Percentiles rank a stretch among this genome's conserved stretches.
These are phyloP conservation scores for Fusarium foetens DNA, from an alignment of 2,329 filamentous ascomycete genomes.

Conservation along the genomic window DNA sequence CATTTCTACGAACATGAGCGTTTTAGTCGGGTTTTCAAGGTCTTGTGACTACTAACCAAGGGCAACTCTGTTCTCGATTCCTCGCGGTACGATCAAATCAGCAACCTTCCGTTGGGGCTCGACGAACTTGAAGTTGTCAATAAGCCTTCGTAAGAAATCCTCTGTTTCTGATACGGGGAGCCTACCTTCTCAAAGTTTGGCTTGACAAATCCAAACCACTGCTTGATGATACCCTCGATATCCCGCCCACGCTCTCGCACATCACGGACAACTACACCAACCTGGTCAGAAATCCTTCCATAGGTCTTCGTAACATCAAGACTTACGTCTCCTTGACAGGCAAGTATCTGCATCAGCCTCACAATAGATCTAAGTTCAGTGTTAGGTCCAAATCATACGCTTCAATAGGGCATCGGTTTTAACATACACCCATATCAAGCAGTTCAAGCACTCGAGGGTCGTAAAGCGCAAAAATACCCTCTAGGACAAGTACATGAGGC, in stretches of 20 bases:
- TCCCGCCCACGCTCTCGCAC: conserved; percentile 89
- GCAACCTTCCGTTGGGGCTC: conserved; percentile 90
- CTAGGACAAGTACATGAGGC: conserved; percentile 92
- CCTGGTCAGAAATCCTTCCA: conserved; percentile 10
- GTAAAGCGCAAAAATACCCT: conserved; percentile 95
- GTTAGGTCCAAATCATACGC: conserved; percentile 9
- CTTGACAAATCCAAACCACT: conserved; percentile 97
- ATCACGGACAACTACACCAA: conserved; percentile 77
- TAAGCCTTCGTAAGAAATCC: background rate
- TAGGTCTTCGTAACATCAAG: background rate
- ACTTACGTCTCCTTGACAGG: conserved; percentile 83
- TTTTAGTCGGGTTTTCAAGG: background rate
- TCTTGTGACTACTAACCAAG: conserved; percentile 67
- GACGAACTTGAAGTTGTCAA: conserved; percentile 69
- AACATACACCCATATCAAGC: conserved; percentile 83
- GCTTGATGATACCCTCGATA: conserved; percentile 95
- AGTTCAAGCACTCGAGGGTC: conserved; percentile 86
- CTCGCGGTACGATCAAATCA: conserved; percentile 94
- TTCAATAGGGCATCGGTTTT: background rate
- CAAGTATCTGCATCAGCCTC: conserved; percentile 97
- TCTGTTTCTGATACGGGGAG: background rate
- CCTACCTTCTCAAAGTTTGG: conserved; percentile 86
- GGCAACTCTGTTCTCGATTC: conserved; percentile 93
- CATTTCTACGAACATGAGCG: conserved; percentile 69
- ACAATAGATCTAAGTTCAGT: conserved; percentile 77